These are phyloP conservation scores for Lachancea thermotolerans DNA, from an alignment of 805 yeast species.

Conservation along the genomic window DNA sequence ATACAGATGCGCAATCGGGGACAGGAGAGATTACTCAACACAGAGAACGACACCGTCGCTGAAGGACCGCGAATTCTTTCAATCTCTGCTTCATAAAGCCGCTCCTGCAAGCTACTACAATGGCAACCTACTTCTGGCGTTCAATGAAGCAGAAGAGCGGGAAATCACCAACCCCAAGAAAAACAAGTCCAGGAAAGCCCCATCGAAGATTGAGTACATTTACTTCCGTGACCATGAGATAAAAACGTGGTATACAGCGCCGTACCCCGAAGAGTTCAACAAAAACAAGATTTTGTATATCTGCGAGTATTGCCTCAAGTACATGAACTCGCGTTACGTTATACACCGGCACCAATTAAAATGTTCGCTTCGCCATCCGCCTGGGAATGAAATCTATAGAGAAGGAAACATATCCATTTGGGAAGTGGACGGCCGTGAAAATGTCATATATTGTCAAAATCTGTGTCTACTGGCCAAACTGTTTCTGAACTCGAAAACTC, in stretches of 20 bases:
- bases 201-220: conserved; percentile 45
- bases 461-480: conserved; percentile 83
- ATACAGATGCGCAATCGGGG: conserved; percentile 57
- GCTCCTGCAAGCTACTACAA: conserved; percentile 33
- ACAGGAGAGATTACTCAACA: conserved; percentile 49
- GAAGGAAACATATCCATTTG: conserved; percentile 61
- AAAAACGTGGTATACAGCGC: conserved; percentile 88
- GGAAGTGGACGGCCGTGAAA: conserved; percentile 89
- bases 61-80: conserved; percentile 45
- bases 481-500: conserved; percentile 83
- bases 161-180: conserved; percentile 9
- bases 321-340: conserved; percentile 62
- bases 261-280: conserved; percentile 84
- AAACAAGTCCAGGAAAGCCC: conserved; percentile 17
- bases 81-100: conserved; percentile 35
- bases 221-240: conserved; percentile 70
- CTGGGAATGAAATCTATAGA: conserved; percentile 87
- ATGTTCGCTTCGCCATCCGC: conserved; percentile 70
- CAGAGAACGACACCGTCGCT: conserved; percentile 52
- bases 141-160: conserved; percentile 19
- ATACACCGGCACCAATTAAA: conserved; percentile 66
- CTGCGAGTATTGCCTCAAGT: conserved; percentile 81
- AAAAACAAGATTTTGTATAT: conserved; percentile 55
- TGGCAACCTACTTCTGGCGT: conserved; percentile 32
- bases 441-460: conserved; percentile 79